These are phyloP conservation scores for Thalassiosira livingstoniorum DNA, from an alignment of 352 stramenopile species.

Conservation along the genomic window DNA sequence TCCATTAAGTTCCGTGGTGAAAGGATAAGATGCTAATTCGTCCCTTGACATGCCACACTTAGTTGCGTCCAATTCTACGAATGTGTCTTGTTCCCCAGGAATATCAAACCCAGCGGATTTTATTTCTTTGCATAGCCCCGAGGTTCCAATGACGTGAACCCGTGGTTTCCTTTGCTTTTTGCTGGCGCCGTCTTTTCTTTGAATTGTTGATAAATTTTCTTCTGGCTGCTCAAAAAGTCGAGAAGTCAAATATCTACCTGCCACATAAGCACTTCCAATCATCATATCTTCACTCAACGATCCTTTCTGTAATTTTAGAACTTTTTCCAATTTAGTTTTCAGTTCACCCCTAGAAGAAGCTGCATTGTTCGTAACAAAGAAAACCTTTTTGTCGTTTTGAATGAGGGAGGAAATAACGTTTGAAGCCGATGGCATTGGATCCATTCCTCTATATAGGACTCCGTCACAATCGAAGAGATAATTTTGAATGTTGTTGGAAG, in stretches of 20 bases:
- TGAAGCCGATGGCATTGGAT: slow-evolving; percentile 65
- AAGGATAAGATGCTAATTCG: slow-evolving; percentile 72
- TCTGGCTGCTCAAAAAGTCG: slow-evolving; percentile 27
- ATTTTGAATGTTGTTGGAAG: slow-evolving; percentile 65
- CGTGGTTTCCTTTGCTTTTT: background rate
- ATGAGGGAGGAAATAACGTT: slow-evolving; percentile 59
- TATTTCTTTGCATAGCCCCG: slow-evolving; percentile 73
- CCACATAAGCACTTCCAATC: slow-evolving; percentile 74
- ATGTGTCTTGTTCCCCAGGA: slow-evolving; percentile 52
- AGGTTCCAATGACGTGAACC: slow-evolving; percentile 78
- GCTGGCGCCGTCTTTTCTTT: background rate
- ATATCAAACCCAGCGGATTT: slow-evolving; percentile 64
- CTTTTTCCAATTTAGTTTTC: slow-evolving; percentile 64
- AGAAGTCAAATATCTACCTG: slow-evolving; percentile 67
- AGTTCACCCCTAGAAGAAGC: slow-evolving; percentile 68
- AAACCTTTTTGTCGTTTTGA: slow-evolving; percentile 62
- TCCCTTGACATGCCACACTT: slow-evolving; percentile 71
- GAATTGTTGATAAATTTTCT: background rate
- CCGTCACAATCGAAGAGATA: slow-evolving; percentile 85
- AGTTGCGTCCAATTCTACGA: slow-evolving; percentile 21
- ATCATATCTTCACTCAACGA: slow-evolving; percentile 75
- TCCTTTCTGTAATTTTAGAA: slow-evolving; percentile 53
- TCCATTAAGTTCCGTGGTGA: slow-evolving; percentile 41
- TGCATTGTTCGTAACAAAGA: slow-evolving; percentile 84
- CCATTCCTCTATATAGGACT: slow-evolving; percentile 76